Evolutionary conservation across 176 grass and related monocot species (phyloP), one percentile per base, ranked within the genome.

Genomic region (Carex parvula): DNA sequence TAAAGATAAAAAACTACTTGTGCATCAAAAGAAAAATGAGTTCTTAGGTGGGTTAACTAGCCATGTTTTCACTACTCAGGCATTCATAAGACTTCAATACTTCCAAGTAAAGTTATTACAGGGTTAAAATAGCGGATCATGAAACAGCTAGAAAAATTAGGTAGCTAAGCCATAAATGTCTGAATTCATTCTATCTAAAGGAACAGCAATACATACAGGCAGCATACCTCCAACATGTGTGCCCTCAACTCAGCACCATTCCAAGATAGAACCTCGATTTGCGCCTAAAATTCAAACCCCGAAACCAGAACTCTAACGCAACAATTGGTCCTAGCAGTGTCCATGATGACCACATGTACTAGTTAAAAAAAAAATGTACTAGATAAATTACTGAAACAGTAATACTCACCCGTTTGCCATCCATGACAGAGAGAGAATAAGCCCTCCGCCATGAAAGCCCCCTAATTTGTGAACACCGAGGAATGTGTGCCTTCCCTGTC

Each of bases 351-450:
- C 41, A 74, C 70, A 26, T 52, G 6, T 14, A 50, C 11, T 26
- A 14, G 41, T 26, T 20, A 46, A 82, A 64, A 39, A 3, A 39
- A 39, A 54, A 67, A 9, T 64, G 16, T 10, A 65, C 59, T 50
- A 30, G 0, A 82, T 64, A 5, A 48, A 64, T 52, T 32, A 52
- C 21, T 26, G 33, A 86, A 55, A 63, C 88, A 60, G 74, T 64
- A 17, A 46, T 33, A 56, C 92, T 93, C 57, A 98, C 95, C 75
- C 95, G 84, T 81, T 92, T 98, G 35, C 90, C 90, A 86, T 98
- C 95, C 79, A 89, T 90, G 15, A 94, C 73, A 78, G 82, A 89
- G 87, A 94, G 86, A 81, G 95, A 98, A 87, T 94, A 98, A 68
- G 92, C 85, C 79, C 88, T 87, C 41, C 93, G 71, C 63, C 70